Evolutionary conservation across 2,329 filamentous ascomycete species (phyloP), one percentile per base, ranked within the genome.

Genomic region (Colletotrichum euphorbiae): DNA sequence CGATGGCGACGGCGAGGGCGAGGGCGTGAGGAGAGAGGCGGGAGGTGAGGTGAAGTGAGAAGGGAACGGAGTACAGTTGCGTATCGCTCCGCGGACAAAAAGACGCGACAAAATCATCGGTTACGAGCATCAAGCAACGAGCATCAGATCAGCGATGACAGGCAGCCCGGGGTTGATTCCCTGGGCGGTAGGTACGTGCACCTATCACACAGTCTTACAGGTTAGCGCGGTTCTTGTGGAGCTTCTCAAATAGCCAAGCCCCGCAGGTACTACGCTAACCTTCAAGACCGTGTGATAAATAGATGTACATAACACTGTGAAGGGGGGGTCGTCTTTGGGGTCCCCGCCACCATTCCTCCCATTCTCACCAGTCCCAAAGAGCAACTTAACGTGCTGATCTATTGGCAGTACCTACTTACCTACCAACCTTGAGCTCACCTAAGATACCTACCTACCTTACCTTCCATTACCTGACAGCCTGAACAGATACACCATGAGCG

Each of bases 41-140:
- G 33, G n/a, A 51, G 36, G 64, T 21, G 28, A 24, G 45, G 24
- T 28, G 28, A 48, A 28, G 38, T 31, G 24, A 50, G 42, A 42
- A 65, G 48, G 61, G 48, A 24, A 31, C 55, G 42, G 60, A 40
- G 13, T 66, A 40, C 60, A 38, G 50, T 55, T 54, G 54, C 43
- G 24, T 51, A 36, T 24, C 43, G 45, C 57, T 43, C 31, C 40
- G 46, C 38, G 54, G 31, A 55, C 17, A 42, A 46, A 51, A 66
- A 45, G 48, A 69, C 60, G 58, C 52, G 28, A 65, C 33, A 59
- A 65, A 66, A 69, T 69, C 62, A 69, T 54, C 54, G 56, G 50
- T 21, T 59, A 57, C 52, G 65, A 50, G 61, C 54, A 64, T 68
- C 61, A 68, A 64, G 65, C 61, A 68, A 46, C 56, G 40, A 56